phyloP scores from a whole-genome alignment of 2,329 filamentous ascomycete genomes.

The Pleurostoma richardsiae region DNA sequence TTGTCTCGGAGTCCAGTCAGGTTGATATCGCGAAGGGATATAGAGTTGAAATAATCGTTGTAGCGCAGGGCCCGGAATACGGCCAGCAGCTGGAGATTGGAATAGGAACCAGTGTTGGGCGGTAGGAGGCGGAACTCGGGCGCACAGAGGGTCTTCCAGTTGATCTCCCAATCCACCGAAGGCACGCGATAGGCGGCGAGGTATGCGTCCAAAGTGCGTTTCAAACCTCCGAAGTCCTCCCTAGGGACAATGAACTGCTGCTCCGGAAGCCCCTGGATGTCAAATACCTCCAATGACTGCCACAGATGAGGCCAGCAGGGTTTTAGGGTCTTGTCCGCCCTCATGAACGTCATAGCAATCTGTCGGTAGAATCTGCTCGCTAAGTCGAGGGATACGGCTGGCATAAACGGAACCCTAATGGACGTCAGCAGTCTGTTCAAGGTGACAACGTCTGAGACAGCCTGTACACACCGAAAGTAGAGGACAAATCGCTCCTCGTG shows the following conservation, averaged over 20 bases:
- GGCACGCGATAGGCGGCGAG: constrained; percentile 45
- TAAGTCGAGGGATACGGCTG: constrained; percentile 30
- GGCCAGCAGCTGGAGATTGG: constrained; percentile 47
- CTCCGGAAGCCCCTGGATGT: constrained; percentile 45
- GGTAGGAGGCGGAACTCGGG: constrained; percentile 51
- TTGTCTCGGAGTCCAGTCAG: constrained; percentile 33
- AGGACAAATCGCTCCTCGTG: constrained; percentile 53
- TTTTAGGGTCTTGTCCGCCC: constrained; percentile 49
- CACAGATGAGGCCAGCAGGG: constrained; percentile 53
- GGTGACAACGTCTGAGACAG: no score
- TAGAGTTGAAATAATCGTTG: constrained; percentile 53
- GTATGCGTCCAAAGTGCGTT: constrained; percentile 50
- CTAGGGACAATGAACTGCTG: constrained; percentile 49
- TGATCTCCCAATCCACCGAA: constrained; percentile 47
- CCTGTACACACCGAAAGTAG: constrained; percentile 38
- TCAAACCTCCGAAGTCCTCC: constrained; percentile 48
- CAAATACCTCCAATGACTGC: constrained; percentile 47
- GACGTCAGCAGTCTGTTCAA: no score
- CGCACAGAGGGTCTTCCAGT: constrained; percentile 38
- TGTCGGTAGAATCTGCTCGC: constrained; percentile 49
- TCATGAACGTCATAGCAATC: constrained; percentile 49
- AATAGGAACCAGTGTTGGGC: constrained; percentile 34
- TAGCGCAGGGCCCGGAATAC: constrained; percentile 52
- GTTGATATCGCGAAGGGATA: constrained; percentile 50
- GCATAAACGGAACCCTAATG: constrained; percentile 22